A percentile compares a stretch with the other conserved stretches of the same genome.
Evolutionary conservation across 2,329 filamentous ascomycete species (phyloP).

Genomic region (Exophiala xenobiotica): DNA sequence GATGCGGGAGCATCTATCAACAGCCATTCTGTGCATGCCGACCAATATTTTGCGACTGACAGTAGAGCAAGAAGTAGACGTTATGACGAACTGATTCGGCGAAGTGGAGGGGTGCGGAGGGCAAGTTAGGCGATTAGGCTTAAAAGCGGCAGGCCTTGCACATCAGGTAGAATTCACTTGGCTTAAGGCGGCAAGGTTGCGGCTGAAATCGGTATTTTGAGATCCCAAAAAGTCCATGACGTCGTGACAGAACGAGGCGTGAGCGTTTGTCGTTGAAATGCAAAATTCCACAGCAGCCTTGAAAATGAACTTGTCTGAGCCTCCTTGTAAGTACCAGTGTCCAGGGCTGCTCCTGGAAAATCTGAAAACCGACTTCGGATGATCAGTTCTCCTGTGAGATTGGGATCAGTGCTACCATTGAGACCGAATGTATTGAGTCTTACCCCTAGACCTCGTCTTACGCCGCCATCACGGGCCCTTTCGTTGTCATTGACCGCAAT

Average conservation of each 20-base stretch:
- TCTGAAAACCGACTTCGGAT: constrained; percentile 2
- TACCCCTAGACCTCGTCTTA: background rate
- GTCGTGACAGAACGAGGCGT: constrained; percentile 10
- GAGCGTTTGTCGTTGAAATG: no score
- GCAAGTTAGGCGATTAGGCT: no score
- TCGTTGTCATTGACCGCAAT: constrained; percentile 13
- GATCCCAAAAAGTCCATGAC: constrained; percentile 16
- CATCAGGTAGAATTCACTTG: no score
- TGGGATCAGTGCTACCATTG: constrained; percentile 4
- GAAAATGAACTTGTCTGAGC: background rate
- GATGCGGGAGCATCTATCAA: no score
- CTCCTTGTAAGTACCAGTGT: background rate
- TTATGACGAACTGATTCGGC: no score
- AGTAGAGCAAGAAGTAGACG: no score
- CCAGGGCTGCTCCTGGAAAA: background rate
- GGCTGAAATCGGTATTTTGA: background rate
- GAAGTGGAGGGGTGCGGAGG: no score
- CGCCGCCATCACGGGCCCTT: background rate
- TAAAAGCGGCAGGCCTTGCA: no score
- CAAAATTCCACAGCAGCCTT: background rate
- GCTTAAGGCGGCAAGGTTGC: constrained; percentile 4
- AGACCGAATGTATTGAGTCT: background rate
- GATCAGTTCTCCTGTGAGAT: constrained; percentile 1
- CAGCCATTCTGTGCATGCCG: no score
- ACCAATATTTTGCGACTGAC: no score